Base-by-base conservation (phyloP, 2,329 filamentous ascomycete species). In the Clonostachys rosea region DNA sequence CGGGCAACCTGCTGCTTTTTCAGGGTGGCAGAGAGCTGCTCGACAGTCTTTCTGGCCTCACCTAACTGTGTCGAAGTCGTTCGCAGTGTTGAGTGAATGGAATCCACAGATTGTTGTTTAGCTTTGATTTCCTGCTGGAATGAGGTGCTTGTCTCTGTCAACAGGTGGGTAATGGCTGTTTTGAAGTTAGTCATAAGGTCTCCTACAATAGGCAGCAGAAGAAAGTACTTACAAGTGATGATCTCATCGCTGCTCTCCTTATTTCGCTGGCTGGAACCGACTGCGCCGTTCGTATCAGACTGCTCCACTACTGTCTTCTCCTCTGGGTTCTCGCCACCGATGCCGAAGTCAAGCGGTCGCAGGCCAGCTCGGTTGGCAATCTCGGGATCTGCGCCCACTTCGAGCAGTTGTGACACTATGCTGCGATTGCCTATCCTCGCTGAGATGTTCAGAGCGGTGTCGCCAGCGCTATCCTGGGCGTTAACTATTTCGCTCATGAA, bases 401-500 rank as follows among this genome's bases (percentile, higher is more conserved):
- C 94, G 11, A 97, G 76, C 34, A 99, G 75, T 62, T 99, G 94
- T n/a, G 91, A 92, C 49, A 97, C 95, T 57, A 99, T 96, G 58
- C 90, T 95, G 47, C 87, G 79, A 62, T 96, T 97, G 18, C 91
- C 90, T 55, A 96, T 95, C 51, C 94, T 80, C 2, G 94, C 91
- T 3, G 92, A 94, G 52, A 97, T 86, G 56, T 96, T 96, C 17
- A 99, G 74, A 0, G 94, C 94, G 0, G 94, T 99, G 60, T 99
- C 95, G 1, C 94, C 94, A 34, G 88, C 87, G 58, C 91, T 91
- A 65, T 99, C 94, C 58, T 92, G 88, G 1, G 91, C 87, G 58
- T 99, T 97, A 50, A 99, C 92, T 64, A 99, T 95, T 61, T 97
- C 91, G 43, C 87, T 89, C 81, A 99, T 95, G 68, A 99, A 99